phyloP scores from a whole-genome alignment of 164 flowering plant species.

The Magnolia sinica region DNA sequence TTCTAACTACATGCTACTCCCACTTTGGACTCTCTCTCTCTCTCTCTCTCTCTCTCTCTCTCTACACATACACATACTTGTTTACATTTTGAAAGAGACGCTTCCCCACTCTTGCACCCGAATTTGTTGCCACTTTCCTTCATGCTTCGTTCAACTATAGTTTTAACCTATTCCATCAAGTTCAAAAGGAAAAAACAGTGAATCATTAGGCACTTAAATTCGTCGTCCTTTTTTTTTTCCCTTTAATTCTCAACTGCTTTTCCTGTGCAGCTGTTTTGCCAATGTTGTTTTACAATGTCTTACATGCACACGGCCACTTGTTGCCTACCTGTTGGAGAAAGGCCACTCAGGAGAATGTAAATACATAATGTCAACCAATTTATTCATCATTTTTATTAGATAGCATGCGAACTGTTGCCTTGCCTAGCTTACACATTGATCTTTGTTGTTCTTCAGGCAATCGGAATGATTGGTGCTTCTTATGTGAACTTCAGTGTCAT shows the following conservation, averaged over 20 bases:
- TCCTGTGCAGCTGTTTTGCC: constrained; percentile 80
- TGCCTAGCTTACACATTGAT: background rate
- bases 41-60: too few relatives aligned
- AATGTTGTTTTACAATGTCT: constrained; percentile 97
- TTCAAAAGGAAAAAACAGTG: too few relatives aligned
- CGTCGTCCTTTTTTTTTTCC: background rate
- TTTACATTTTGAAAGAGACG: too few relatives aligned
- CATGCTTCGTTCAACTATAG: too few relatives aligned
- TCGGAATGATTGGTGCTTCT: constrained; percentile 82
- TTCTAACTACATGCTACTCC: too few relatives aligned
- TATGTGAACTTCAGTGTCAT: constrained; percentile 83
- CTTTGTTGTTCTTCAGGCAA: constrained; percentile 49
- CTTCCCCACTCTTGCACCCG: too few relatives aligned
- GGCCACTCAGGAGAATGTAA: constrained; percentile 79
- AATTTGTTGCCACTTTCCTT: too few relatives aligned
- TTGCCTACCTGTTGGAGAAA: constrained; percentile 75
- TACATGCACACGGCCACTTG: constrained; percentile 75
- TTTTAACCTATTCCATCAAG: too few relatives aligned
- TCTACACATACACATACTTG: too few relatives aligned
- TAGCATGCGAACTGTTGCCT: background rate
- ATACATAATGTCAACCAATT: background rate
- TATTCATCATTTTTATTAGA: background rate
- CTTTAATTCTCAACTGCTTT: background rate
- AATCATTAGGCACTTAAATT: too few relatives aligned
- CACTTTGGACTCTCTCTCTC: too few relatives aligned